Evolutionary conservation across 2,329 filamentous ascomycete species (phyloP).

Genomic region (Microcyclosporella mali): DNA sequence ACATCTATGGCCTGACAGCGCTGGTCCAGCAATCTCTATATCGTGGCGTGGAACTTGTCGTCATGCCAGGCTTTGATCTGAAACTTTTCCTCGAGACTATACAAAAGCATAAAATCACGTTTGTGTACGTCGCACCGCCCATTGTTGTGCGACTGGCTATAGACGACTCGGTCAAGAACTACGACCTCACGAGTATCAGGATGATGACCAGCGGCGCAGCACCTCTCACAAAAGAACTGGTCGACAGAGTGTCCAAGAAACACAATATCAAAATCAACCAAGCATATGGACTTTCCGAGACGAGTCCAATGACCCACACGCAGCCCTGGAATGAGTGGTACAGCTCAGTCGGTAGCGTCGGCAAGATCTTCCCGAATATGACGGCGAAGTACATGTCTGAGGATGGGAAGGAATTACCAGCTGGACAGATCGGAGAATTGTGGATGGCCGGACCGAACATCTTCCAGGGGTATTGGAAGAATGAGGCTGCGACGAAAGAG

Average conservation of each 20-base stretch:
- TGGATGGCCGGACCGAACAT: constrained; percentile 76
- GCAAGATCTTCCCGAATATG: constrained; percentile 71
- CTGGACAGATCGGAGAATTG: constrained; percentile 52
- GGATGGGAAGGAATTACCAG: constrained; percentile 52
- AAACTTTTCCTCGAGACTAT: constrained; percentile 70
- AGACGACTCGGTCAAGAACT: constrained; percentile 67
- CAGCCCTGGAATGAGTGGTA: constrained; percentile 70
- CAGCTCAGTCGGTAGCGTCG: constrained; percentile 69
- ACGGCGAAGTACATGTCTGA: constrained; percentile 69
- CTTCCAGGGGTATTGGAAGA: constrained; percentile 73
- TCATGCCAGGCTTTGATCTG: constrained; percentile 76
- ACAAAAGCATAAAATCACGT: constrained; percentile 68
- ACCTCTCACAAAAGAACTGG: constrained; percentile 72
- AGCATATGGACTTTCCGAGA: constrained; percentile 76
- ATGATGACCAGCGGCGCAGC: constrained; percentile 89
- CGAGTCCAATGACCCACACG: constrained; percentile 27
- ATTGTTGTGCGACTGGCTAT: constrained; percentile 76
- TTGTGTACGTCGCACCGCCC: constrained; percentile 75
- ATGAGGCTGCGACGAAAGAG: constrained; percentile 62
- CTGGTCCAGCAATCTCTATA: constrained; percentile 64
- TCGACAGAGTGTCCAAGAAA: constrained; percentile 66
- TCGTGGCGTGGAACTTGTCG: constrained; percentile 58
- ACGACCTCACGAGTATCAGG: constrained; percentile 71
- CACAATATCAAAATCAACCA: constrained; percentile 79
- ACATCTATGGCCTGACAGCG: constrained; percentile 77